Evolutionary conservation across 805 yeast species (phyloP), one percentile per base, ranked within the genome.

Genomic region (Yarrowia alimentaria): DNA sequence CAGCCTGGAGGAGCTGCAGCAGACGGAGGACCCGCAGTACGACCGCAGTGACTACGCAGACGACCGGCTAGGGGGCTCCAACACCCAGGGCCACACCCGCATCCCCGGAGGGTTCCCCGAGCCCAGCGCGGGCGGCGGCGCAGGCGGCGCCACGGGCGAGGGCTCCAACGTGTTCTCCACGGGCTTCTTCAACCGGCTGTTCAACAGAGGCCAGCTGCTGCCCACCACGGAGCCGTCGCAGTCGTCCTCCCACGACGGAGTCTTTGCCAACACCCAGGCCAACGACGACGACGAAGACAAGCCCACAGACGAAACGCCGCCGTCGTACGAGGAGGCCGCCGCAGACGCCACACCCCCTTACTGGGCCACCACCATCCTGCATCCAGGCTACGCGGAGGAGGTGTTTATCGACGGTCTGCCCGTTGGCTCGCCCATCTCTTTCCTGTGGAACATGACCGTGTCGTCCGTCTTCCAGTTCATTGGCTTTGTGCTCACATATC

Each of bases 281-380:
- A 91, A 90, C 61, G 96, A 96, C 5, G 91, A 83, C 40, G 63
- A 75, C 3, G 56, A 54, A 19, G 57, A 54, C 52, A 59, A 54
- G 51, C 58, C 63, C 0, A 54, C 58, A n/a, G 55, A 52, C 6
- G 90, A 83, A 54, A 71, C 71, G 24, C 83, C 86, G 16, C 98
- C 98, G 3, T 74, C 95, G 0, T 93, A 93, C 67, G 96, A 87
- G 52, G 98, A 90, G 63, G 98, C 96, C 0, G 87, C 96, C 0
- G 84, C 88, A 3, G 99, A 93, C 64, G 78, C 93, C 12, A 80
- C 94, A 0, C 99, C 99, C 0, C 95, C 96, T 30, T 93, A 93
- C 67, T 93, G 97, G 95, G 99, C 93, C 66, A 79, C 90, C 6
- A 79, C 93, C 0, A 80, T 87, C 32, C 75, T 89, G 62, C 78